Evolutionary conservation across 305 asterid species (phyloP).

Genomic region (Withania somnifera): DNA sequence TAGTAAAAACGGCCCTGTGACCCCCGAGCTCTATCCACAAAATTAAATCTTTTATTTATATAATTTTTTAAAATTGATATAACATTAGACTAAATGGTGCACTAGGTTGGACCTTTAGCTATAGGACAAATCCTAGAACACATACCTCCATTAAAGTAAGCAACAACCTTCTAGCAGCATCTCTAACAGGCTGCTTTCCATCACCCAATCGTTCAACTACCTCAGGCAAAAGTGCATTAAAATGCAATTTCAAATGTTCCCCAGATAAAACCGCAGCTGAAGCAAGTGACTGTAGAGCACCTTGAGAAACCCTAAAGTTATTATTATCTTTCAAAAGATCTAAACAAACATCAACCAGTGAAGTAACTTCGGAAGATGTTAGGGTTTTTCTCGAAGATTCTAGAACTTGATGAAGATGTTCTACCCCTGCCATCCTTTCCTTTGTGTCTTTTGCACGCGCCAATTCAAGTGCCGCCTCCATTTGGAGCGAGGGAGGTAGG

Average conservation of each 20-base stretch:
- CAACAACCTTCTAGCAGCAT: conserved; percentile 74
- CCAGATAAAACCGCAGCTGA: conserved; percentile 95
- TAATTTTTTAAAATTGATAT: too few relatives aligned
- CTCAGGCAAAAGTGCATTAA: conserved; percentile 86
- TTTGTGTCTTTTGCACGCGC: conserved; percentile 96
- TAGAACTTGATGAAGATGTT: conserved; percentile 79
- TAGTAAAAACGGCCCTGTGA: too few relatives aligned
- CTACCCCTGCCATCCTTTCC: conserved; percentile 97
- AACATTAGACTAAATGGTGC: too few relatives aligned
- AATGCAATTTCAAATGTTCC: conserved; percentile 85
- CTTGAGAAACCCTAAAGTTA: conserved; percentile 87
- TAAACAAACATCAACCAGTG: conserved; percentile 74
- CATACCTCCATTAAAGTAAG: conserved; percentile 76
- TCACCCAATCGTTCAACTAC: conserved; percentile 89
- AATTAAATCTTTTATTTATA: too few relatives aligned
- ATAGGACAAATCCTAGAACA: too few relatives aligned
- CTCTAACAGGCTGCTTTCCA: conserved; percentile 88
- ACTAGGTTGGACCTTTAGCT: too few relatives aligned
- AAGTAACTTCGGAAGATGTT: conserved; percentile 67
- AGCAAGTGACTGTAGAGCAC: conserved; percentile 80
- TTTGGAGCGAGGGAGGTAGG: too few relatives aligned
- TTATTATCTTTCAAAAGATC: conserved; percentile 95
- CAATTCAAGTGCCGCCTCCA: conserved; percentile 95
- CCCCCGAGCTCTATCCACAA: too few relatives aligned
- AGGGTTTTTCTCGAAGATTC: conserved; percentile 76